A percentile compares a stretch with the other conserved stretches of the same genome.
phyloP scores from a whole-genome alignment of 2,329 filamentous ascomycete species.

The Sclerotinia spermophila region DNA sequence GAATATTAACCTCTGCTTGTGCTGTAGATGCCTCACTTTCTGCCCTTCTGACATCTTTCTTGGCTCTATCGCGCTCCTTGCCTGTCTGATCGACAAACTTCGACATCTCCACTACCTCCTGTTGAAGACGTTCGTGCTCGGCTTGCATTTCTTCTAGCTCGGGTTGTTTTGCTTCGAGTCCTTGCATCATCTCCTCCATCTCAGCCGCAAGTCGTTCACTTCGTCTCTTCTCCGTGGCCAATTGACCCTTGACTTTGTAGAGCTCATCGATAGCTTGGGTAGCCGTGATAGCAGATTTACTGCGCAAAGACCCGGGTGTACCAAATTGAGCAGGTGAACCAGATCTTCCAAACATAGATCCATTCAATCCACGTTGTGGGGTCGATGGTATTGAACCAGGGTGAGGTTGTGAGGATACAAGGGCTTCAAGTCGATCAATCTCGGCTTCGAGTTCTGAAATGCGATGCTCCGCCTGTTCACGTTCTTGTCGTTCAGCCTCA shows the following conservation, averaged over 20 bases:
- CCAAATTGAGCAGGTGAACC: slow-evolving; percentile 54
- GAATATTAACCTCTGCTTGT: slow-evolving; percentile 69
- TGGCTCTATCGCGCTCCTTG: slow-evolving; percentile 73
- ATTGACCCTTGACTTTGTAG: slow-evolving; percentile 65
- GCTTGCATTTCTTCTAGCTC: slow-evolving; percentile 81
- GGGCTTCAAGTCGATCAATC: slow-evolving; percentile 57
- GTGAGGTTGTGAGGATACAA: slow-evolving; percentile 41
- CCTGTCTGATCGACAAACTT: slow-evolving; percentile 78
- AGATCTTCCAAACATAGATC: slow-evolving; percentile 49
- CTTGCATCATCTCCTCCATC: slow-evolving; percentile 79
- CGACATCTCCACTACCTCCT: slow-evolving; percentile 81
- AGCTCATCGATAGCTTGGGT: slow-evolving; percentile 63
- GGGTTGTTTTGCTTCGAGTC: slow-evolving; percentile 80
- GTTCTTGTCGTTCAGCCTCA: slow-evolving; percentile 56
- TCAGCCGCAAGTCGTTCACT: slow-evolving; percentile 71
- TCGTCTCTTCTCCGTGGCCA: slow-evolving; percentile 70
- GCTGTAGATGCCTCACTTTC: slow-evolving; percentile 65
- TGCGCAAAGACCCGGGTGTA: slow-evolving; percentile 54
- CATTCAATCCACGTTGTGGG: slow-evolving; percentile 51
- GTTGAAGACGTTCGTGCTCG: slow-evolving; percentile 75
- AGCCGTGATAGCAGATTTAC: slow-evolving; percentile 55
- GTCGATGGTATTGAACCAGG: slow-evolving; percentile 55
- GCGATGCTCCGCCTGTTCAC: slow-evolving; percentile 57
- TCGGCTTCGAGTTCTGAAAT: slow-evolving; percentile 63
- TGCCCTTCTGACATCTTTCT: slow-evolving; percentile 73